phyloP scores from a whole-genome alignment of 2,329 filamentous ascomycete species.

The Neofusicoccum sp. region DNA sequence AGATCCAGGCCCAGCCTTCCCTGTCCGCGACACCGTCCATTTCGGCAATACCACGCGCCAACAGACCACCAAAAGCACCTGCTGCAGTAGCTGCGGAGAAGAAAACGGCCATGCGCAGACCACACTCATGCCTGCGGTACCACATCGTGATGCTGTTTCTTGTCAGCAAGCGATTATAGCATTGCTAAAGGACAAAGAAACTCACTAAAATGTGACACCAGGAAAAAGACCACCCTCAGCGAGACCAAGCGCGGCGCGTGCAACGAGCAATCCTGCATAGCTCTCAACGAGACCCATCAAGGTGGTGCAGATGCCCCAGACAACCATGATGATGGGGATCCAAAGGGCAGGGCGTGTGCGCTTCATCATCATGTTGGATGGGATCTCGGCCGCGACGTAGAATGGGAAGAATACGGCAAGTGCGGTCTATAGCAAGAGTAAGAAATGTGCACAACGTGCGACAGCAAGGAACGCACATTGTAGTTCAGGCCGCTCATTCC shows the following conservation, averaged over 20 bases:
- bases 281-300: slow-evolving; percentile 52
- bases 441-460: slow-evolving; percentile 36
- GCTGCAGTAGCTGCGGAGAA: slow-evolving; percentile 61
- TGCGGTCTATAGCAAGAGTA: slow-evolving; percentile 36
- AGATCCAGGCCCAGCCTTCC: slow-evolving; percentile 39
- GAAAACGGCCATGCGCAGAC: slow-evolving; percentile 61
- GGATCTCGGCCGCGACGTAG: slow-evolving; percentile 52
- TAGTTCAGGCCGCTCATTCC: slow-evolving; percentile 37
- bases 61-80: slow-evolving; percentile 62
- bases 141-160: slow-evolving; percentile 61
- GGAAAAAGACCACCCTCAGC: slow-evolving; percentile 33
- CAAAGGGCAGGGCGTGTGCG: slow-evolving; percentile 54
- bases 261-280: slow-evolving; percentile 48
- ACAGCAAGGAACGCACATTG: slow-evolving; percentile 30
- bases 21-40: slow-evolving; percentile 57
- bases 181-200: background rate
- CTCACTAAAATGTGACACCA: slow-evolving; percentile 2
- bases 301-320: slow-evolving; percentile 54
- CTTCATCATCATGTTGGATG: slow-evolving; percentile 65
- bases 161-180: background rate
- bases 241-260: slow-evolving; percentile 49
- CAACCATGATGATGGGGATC: slow-evolving; percentile 52
- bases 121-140: slow-evolving; percentile 63
- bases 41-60: slow-evolving; percentile 62
- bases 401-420: slow-evolving; percentile 66